Evolutionary conservation across 345 rosid genomes (phyloP).

Genomic region (Corchorus olitorius): DNA sequence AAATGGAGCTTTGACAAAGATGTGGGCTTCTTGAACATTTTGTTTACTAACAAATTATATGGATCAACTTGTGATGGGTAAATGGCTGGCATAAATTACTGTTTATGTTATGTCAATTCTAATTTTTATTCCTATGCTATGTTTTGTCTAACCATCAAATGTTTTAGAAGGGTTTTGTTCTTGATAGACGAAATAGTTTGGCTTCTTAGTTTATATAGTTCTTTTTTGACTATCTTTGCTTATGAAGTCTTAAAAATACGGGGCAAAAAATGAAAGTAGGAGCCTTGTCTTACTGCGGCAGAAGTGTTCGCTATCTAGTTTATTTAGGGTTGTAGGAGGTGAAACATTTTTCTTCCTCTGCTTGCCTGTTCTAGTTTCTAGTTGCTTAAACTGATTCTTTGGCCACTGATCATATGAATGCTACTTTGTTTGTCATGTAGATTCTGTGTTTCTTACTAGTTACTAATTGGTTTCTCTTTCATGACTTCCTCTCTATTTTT

Average conservation of each 20-base stretch:
- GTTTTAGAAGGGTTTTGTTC: not conserved
- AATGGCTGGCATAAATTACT: too few relatives aligned
- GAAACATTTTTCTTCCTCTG: not conserved
- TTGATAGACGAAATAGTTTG: not conserved
- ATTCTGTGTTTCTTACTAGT: not conserved
- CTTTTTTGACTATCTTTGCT: not conserved
- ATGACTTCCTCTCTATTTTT: not conserved
- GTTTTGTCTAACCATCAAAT: too few relatives aligned
- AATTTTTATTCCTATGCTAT: too few relatives aligned
- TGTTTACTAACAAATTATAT: too few relatives aligned
- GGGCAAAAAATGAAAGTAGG: not conserved
- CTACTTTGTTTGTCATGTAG: not conserved
- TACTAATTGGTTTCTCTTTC: not conserved
- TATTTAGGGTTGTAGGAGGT: not conserved
- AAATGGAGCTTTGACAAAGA: too few relatives aligned
- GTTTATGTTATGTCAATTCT: too few relatives aligned
- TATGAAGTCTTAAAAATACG: too few relatives aligned
- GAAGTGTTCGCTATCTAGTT: not conserved
- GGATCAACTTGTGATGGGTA: too few relatives aligned
- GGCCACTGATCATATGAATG: not conserved
- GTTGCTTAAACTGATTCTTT: conserved; percentile 6
- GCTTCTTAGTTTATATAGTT: not conserved
- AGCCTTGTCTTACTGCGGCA: not conserved
- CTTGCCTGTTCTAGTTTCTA: not conserved
- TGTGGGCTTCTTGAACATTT: too few relatives aligned